Conservation (phyloP, 1,284 basidiomycete species). For the Sanguinoderma infundibulare region DNA sequence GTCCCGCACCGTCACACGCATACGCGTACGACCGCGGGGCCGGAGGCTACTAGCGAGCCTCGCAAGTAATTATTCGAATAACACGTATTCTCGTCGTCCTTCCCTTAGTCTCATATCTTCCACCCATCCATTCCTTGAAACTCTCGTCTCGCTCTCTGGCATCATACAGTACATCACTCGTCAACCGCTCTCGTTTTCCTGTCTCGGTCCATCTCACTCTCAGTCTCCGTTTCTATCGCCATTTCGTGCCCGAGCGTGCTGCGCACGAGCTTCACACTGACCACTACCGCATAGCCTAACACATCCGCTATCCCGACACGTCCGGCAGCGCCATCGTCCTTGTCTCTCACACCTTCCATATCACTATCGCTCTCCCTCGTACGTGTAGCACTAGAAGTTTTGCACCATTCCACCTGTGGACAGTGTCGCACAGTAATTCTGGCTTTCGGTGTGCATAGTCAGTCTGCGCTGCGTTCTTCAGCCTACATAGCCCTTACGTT, state of each 20-base stretch:
- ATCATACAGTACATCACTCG: constrained; percentile 13
- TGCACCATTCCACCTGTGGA: constrained; percentile 5
- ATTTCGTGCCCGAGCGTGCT: not conserved
- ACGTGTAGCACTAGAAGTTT: constrained; percentile 16
- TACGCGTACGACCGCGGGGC: constrained; percentile 6
- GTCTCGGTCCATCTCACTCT: not conserved
- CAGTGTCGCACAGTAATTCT: constrained; percentile 9
- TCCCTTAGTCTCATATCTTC: not conserved
- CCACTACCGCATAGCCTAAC: not conserved
- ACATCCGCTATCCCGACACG: not conserved
- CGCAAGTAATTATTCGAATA: constrained; percentile 10
- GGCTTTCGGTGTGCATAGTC: constrained; percentile 4
- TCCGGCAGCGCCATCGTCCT: not conserved
- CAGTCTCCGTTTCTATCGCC: not conserved
- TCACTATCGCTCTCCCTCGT: constrained; percentile 8
- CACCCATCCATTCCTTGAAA: not conserved
- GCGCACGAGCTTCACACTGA: not conserved
- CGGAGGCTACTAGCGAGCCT: constrained; percentile 8
- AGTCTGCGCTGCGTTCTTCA: not conserved
- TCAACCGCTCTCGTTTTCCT: constrained; percentile 18
- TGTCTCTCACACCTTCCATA: not conserved
- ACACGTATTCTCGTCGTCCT: constrained; percentile 3
- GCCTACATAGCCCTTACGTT: not conserved
- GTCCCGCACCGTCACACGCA: constrained; percentile 5
- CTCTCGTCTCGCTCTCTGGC: constrained; percentile 15